These are phyloP conservation scores for Goniomonas avonlea DNA, from an alignment of 78 protist species.

Conservation along the genomic window DNA sequence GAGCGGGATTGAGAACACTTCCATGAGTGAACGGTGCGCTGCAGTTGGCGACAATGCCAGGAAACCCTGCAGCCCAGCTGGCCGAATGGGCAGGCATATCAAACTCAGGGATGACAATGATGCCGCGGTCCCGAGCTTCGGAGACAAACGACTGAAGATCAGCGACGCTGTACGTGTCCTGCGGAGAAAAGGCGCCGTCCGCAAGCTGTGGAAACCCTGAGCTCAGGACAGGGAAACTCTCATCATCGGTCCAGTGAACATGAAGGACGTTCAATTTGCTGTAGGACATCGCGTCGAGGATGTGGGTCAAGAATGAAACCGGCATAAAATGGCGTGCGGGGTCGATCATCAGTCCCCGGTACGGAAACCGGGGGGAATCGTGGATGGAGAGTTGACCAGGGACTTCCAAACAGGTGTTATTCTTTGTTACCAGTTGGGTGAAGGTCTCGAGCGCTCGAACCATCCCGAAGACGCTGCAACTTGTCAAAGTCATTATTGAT, in stretches of 20 bases:
- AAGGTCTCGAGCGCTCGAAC: too few species aligned
- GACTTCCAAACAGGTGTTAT: too few species aligned
- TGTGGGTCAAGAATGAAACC: background rate
- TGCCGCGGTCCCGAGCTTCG: background rate
- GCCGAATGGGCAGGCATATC: slow-evolving; percentile 33
- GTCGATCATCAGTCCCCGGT: slow-evolving; percentile 28
- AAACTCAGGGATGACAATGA: slow-evolving; percentile 25
- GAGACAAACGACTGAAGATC: background rate
- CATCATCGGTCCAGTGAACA: slow-evolving; percentile 11
- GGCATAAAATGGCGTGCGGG: slow-evolving; percentile 4
- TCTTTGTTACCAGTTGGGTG: too few species aligned
- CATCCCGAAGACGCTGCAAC: too few species aligned
- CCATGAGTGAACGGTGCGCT: too few species aligned
- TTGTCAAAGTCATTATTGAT: too few species aligned
- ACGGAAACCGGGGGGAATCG: slow-evolving; percentile 22
- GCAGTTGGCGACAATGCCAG: too few species aligned
- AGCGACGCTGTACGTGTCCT: background rate
- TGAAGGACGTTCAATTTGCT: slow-evolving; percentile 28
- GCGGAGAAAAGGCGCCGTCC: slow-evolving; percentile 8
- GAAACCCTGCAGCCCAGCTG: background rate
- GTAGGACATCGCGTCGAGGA: slow-evolving; percentile 8
- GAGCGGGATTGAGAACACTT: too few species aligned
- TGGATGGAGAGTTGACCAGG: too few species aligned
- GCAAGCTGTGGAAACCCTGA: background rate
- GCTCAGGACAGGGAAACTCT: background rate